Base-by-base conservation (phyloP, 2,329 filamentous ascomycete species). In the Botryotinia narcissicola region DNA sequence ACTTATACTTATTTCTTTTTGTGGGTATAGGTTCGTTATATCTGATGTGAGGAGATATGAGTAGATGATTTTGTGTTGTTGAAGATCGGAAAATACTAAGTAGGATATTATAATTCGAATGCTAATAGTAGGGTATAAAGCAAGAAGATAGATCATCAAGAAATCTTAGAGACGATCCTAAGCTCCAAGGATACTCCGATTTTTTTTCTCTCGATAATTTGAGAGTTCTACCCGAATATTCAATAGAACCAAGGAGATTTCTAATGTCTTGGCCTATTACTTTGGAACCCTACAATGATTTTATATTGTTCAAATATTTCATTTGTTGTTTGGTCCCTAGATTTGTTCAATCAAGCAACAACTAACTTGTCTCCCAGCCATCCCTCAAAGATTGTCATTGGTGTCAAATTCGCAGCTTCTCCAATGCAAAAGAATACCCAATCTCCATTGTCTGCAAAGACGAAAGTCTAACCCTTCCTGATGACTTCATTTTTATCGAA, bases 401-500 rank as follows among this genome's bases (percentile, higher is more conserved):
- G 69, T 91, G 89, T 78, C 89, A 91, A 79, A 83, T 91, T 48
- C 85, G 87, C 10, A 81, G 83, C 0, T 90, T 91, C 75, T 80
- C 84, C 1, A 87, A 83, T 0, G 86, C 89, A 75, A 73, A 80
- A 0, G 74, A 80, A 1, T 84, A 84, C 12, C 88, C 89, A 1
- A 86, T 94, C 40, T 88, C 87, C 0, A 86, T 95, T 1, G 83
- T 90, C 70, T 95, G 95, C 79, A 83, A 85, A 0, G 82, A 88
- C 3, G 90, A 92, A 76, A 82, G 85, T 2, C 85, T 78, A 76
- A 85, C 77, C n/a, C 83, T 90, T 22, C 90, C 92, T 0, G 82
- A 88, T 0, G 83, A 87, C 57, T 97, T 96, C 77, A 84, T 85
- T 0, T 95, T 95, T 80, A 90, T 94, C 71, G 84, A 90, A 10